A percentile compares a stretch with the other conserved stretches of the same genome.
phyloP scores from a whole-genome alignment of 1,284 basidiomycete genomes.

The Tilletia indica region DNA sequence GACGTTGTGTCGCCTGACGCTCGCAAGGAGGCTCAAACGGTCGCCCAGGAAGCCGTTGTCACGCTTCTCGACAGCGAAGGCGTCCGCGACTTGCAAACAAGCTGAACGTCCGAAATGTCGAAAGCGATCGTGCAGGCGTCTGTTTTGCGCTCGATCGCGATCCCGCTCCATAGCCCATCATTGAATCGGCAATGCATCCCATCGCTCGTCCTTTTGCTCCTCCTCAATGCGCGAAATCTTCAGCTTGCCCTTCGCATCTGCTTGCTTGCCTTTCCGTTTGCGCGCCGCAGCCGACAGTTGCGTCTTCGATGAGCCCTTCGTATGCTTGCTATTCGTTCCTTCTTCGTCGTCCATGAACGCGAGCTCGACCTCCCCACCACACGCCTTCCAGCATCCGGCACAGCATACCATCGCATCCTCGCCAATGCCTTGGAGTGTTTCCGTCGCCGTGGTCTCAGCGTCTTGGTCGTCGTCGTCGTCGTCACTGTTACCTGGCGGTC shows the following conservation, averaged over 20 bases:
- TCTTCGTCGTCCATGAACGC: not conserved
- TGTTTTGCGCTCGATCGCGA: too few relatives aligned
- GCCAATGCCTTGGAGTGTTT: not conserved
- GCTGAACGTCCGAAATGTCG: not conserved
- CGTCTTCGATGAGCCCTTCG: not conserved
- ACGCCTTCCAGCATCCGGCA: not conserved
- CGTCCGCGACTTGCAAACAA: conserved; percentile 3
- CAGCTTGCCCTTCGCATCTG: too few relatives aligned
- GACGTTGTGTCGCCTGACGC: not conserved
- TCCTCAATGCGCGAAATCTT: too few relatives aligned
- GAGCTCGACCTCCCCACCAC: not conserved
- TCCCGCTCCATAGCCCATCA: not conserved
- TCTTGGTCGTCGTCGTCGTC: not conserved
- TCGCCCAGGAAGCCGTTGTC: not conserved
- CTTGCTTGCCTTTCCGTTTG: not conserved
- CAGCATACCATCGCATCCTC: not conserved
- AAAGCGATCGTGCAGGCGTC: not conserved
- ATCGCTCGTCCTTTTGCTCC: not conserved
- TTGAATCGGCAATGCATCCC: conserved; percentile 7
- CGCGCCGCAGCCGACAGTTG: not conserved
- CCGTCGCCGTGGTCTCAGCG: not conserved
- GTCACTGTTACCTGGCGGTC: too few relatives aligned
- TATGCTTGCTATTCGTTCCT: not conserved
- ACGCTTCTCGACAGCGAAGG: conserved; percentile 7
- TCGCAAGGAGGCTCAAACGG: not conserved